These are phyloP conservation scores for Taphrina confusa DNA, from an alignment of 1,139 yeast genomes.

Conservation along the genomic window DNA sequence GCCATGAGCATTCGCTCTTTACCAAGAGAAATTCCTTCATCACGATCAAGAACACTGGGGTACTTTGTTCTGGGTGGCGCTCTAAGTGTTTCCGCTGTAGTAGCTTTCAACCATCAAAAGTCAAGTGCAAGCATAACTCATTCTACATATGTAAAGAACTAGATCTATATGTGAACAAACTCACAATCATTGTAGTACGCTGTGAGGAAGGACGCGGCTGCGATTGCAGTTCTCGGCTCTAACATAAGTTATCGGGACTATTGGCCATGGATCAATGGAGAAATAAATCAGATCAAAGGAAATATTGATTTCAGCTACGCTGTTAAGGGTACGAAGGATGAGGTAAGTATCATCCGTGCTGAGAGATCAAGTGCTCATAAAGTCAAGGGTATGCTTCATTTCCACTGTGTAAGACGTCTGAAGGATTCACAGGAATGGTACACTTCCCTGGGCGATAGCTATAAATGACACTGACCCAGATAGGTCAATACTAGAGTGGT, in stretches of 20 bases:
- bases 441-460: neutral
- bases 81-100: constrained; percentile 4
- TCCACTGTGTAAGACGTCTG: constrained; percentile 17
- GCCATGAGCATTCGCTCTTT: neutral
- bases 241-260: constrained; percentile 67
- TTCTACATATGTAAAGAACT: constrained; percentile 18
- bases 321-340: constrained; percentile 59
- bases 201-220: constrained; percentile 71
- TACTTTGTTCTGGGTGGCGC: constrained; percentile 6
- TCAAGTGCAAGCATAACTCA: constrained; percentile 29
- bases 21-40: neutral
- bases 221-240: constrained; percentile 67
- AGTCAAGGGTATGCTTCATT: constrained; percentile 30
- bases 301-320: constrained; percentile 69
- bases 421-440: constrained; percentile 31
- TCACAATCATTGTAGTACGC: constrained; percentile 64
- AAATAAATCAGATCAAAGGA: constrained; percentile 79
- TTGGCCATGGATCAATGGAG: constrained; percentile 87
- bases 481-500: constrained; percentile 28
- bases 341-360: too few relatives aligned
- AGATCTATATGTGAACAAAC: too few relatives aligned
- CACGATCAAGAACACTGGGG: neutral
- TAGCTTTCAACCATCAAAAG: constrained; percentile 30
- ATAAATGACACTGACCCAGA: neutral
- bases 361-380: too few relatives aligned